These are phyloP conservation scores for Avicennia marina DNA, from an alignment of 257 asterid genomes.

Conservation along the genomic window DNA sequence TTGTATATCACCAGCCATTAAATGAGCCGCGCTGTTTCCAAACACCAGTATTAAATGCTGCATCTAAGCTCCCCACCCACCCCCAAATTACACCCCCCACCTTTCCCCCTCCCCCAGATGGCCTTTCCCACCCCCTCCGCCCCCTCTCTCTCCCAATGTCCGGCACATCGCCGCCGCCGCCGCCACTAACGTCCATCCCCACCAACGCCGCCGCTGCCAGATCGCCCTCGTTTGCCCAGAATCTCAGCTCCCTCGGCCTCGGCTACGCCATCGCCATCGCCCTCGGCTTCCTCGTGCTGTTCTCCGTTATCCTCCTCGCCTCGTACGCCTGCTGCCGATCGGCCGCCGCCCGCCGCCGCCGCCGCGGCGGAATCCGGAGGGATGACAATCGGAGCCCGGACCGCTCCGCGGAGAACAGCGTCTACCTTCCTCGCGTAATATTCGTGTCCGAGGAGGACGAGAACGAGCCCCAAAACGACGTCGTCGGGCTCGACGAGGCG, in stretches of 20 bases:
- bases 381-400: constrained; percentile 1
- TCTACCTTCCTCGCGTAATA: constrained; percentile 70
- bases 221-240: constrained; percentile 18
- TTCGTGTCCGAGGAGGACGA: constrained; percentile 88
- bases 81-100: constrained; percentile 2
- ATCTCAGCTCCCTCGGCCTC: constrained; percentile 43
- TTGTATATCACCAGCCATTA: no score
- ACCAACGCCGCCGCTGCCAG: constrained; percentile 17
- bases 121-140: constrained; percentile 34
- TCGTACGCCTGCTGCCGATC: constrained; percentile 88
- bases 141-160: constrained; percentile 29
- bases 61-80: constrained; percentile 39
- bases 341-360: constrained; percentile 53
- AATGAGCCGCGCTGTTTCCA: constrained; percentile 43
- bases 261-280: constrained; percentile 82
- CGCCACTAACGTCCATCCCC: constrained; percentile 27
- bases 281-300: constrained; percentile 73
- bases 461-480: constrained; percentile 38
- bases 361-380: constrained; percentile 21
- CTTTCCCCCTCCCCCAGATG: constrained; percentile 41
- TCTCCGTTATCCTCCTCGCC: constrained; percentile 62
- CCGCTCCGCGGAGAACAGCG: constrained; percentile 38
- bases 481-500: constrained; percentile 72
- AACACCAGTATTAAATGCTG: constrained; percentile 57
- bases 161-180: constrained; percentile 35